A percentile compares a stretch with the other conserved stretches of the same genome.
Conservation (phyloP, 306 rosid genomes). For the Potentilla sterilis region DNA sequence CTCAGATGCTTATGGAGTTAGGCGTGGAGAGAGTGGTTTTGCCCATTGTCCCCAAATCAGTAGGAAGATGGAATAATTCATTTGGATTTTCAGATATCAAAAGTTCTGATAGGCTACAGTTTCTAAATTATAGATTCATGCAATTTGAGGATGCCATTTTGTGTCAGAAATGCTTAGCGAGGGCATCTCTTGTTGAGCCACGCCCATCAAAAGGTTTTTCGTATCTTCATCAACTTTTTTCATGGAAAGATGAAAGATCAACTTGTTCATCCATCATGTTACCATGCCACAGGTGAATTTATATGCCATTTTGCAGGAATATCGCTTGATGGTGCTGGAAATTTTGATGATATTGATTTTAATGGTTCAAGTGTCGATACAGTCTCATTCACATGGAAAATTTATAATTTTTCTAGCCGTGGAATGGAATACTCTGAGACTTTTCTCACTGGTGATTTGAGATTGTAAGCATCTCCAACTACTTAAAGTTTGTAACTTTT, state of each 20-base stretch:
- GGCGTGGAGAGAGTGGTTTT: constrained; percentile 2
- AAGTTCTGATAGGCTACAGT: background rate
- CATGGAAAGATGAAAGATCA: background rate
- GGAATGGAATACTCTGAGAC: background rate
- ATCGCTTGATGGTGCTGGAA: background rate
- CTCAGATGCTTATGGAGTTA: background rate
- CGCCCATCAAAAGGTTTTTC: background rate
- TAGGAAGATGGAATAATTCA: background rate
- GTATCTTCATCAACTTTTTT: background rate
- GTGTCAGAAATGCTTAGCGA: background rate
- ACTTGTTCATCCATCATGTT: background rate
- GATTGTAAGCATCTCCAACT: background rate
- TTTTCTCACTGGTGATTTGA: background rate
- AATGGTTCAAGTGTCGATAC: background rate
- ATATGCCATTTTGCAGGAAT: background rate
- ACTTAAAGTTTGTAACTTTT: background rate
- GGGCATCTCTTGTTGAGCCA: background rate
- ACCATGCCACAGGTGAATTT: background rate
- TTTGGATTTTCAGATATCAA: background rate
- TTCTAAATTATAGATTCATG: background rate
- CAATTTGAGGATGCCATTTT: background rate
- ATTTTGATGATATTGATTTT: background rate
- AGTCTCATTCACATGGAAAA: background rate
- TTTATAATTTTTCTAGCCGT: background rate
- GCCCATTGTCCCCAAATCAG: background rate